Evolutionary conservation across 2,329 filamentous ascomycete genomes (phyloP).

Genomic region (Calycina herbarum): DNA sequence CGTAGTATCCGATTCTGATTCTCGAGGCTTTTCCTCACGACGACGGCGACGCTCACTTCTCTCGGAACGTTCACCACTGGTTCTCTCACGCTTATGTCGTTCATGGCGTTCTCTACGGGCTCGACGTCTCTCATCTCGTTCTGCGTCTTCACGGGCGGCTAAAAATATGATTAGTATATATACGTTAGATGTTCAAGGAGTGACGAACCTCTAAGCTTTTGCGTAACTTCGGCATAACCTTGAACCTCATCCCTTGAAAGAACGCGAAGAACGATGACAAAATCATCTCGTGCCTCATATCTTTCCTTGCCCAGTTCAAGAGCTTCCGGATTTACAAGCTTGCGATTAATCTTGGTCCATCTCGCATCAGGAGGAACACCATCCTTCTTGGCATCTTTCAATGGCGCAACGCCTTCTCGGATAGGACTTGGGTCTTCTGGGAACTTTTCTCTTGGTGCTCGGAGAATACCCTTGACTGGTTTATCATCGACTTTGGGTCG

Average conservation of each 20-base stretch:
- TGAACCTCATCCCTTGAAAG: constrained; percentile 88
- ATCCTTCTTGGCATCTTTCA: constrained; percentile 80
- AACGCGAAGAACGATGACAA: constrained; percentile 88
- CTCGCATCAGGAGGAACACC: constrained; percentile 77
- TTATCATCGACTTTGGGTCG: constrained; percentile 64
- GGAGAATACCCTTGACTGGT: constrained; percentile 80
- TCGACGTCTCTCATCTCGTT: constrained; percentile 32
- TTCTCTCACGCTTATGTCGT: constrained; percentile 34
- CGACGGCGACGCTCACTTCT: constrained; percentile 20
- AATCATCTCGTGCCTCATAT: constrained; percentile 89
- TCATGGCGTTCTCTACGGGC: constrained; percentile 37
- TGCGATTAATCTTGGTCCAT: constrained; percentile 91
- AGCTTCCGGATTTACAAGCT: constrained; percentile 86
- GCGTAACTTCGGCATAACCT: constrained; percentile 78
- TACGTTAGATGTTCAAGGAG: neutral
- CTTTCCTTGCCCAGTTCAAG: constrained; percentile 84
- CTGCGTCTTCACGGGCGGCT: constrained; percentile 36
- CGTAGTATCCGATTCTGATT: constrained; percentile 16
- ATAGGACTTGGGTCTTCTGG: constrained; percentile 83
- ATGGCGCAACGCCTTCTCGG: constrained; percentile 87
- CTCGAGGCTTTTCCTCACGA: constrained; percentile 19
- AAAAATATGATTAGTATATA: constrained; percentile 13
- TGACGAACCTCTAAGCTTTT: constrained; percentile 72
- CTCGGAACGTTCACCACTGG: constrained; percentile 19
- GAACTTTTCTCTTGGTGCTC: constrained; percentile 77